Evolutionary conservation across 2,329 filamentous ascomycete genomes (phyloP).

Genomic region (Pseudogymnoascus sp.): DNA sequence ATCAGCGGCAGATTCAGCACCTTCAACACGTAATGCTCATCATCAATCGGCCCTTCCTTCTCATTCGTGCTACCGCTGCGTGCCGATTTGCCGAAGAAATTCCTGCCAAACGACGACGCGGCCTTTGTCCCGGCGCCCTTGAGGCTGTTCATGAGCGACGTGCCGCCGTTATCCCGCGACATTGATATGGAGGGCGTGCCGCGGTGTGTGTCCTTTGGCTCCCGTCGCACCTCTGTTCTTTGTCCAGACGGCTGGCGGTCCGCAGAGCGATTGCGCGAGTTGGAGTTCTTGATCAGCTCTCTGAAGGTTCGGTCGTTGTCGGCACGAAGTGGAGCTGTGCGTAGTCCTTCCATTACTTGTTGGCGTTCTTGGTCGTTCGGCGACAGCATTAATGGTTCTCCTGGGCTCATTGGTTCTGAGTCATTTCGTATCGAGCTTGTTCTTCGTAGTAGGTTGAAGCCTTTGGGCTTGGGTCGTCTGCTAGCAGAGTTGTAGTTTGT

Average conservation of each 20-base stretch:
- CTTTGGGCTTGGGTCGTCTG: slow-evolving; percentile 27
- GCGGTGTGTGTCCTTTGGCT: slow-evolving; percentile 33
- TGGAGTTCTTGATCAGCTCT: slow-evolving; percentile 56
- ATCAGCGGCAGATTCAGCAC: slow-evolving; percentile 80
- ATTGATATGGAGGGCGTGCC: slow-evolving; percentile 37
- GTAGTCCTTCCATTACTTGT: slow-evolving; percentile 24
- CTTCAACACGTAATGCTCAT: slow-evolving; percentile 76
- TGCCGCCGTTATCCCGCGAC: slow-evolving; percentile 52
- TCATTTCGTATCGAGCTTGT: slow-evolving; percentile 38
- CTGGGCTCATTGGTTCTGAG: slow-evolving; percentile 20
- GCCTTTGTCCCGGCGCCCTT: slow-evolving; percentile 66
- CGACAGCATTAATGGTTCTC: slow-evolving; percentile 13
- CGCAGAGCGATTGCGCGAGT: slow-evolving; percentile 60
- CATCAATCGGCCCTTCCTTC: slow-evolving; percentile 58
- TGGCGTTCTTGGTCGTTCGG: slow-evolving; percentile 29
- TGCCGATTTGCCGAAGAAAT: slow-evolving; percentile 70
- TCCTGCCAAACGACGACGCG: slow-evolving; percentile 74
- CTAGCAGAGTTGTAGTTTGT: slow-evolving; percentile 13
- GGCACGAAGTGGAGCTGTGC: slow-evolving; percentile 49
- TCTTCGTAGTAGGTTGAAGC: slow-evolving; percentile 31
- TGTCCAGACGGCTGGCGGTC: slow-evolving; percentile 49
- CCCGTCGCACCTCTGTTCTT: slow-evolving; percentile 32
- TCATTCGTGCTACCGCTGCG: slow-evolving; percentile 64
- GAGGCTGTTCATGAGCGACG: slow-evolving; percentile 63
- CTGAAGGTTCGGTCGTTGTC: slow-evolving; percentile 59